Evolutionary conservation across 2,329 filamentous ascomycete species (phyloP).

Genomic region (Ceratocystis eucalypticola): DNA sequence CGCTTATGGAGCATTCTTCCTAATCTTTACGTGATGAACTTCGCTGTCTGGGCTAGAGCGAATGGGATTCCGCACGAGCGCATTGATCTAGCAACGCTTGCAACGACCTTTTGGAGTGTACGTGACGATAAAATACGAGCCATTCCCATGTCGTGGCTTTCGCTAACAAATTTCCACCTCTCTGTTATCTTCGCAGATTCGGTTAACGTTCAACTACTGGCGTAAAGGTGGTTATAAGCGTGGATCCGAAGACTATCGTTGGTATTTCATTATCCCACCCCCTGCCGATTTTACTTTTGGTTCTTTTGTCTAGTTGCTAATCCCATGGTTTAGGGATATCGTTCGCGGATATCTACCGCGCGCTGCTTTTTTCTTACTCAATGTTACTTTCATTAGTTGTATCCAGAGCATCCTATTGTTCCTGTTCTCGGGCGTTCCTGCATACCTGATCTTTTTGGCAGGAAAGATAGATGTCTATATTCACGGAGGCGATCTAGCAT

Average conservation of each 20-base stretch:
- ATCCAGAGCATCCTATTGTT: slow-evolving; percentile 73
- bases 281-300: not conserved
- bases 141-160: not conserved
- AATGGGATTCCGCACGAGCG: slow-evolving; percentile 55
- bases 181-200: slow-evolving; percentile 38
- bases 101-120: slow-evolving; percentile 69
- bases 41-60: slow-evolving; percentile 66
- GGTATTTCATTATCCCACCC: slow-evolving; percentile 30
- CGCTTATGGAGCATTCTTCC: slow-evolving; percentile 84
- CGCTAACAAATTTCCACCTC: slow-evolving; percentile 10
- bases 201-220: slow-evolving; percentile 94
- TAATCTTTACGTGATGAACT: slow-evolving; percentile 74
- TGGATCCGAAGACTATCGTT: slow-evolving; percentile 91
- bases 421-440: slow-evolving; percentile 57
- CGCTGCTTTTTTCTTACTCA: slow-evolving; percentile 66
- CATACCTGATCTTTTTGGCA: slow-evolving; percentile 67
- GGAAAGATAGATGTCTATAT: slow-evolving; percentile 45
- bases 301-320: slow-evolving; percentile 19
- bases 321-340: slow-evolving; percentile 42
- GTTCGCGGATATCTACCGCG: slow-evolving; percentile 52
- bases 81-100: slow-evolving; percentile 57
- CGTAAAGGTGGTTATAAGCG: slow-evolving; percentile 80
- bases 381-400: slow-evolving; percentile 78
- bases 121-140: slow-evolving; percentile 24
- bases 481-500: slow-evolving; percentile 35